Evolutionary conservation across 1,139 yeast species (phyloP), one percentile per base, ranked within the genome.

Genomic region (Diutina sp.): DNA sequence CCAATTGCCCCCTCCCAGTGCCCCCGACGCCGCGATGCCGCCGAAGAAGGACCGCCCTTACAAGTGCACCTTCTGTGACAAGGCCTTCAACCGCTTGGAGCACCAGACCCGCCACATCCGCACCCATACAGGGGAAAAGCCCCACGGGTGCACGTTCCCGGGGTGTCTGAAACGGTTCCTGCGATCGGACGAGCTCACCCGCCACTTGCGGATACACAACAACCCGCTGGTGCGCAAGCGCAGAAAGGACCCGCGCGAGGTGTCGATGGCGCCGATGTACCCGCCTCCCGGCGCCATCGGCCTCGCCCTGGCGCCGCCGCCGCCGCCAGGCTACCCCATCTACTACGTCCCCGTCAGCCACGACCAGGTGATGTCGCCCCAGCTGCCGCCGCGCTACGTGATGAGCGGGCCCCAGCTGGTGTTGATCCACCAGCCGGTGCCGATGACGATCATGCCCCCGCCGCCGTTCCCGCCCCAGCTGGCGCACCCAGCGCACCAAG

Each of bases 61-160:
- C 74, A 87, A 89, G 67, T 91, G 98, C 65, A 91, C 96, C 18
- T 80, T 87, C 66, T 91, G 98, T 70, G 87, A 85, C 57, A 89
- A 91, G 72, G 96, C 96, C 1, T 91, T 91, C 68, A 96, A 90
- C 66, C 77, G 98, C 55, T 73, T 90, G 55, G 98, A 91, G 69
- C 98, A 91, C 69, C 96, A 90, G 67, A 90, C 97, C 18, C 81
- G 98, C 64, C 98, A 91, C 67, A 87, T 91, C 56, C 76, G 97
- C 60, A 91, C 97, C 6, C 98, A 91, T 67, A 91, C 98, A 0
- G 98, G 98, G 45, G 97, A 90, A 66, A 88, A 90, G 67, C 97
- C 97, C 28, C 97, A 90, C 66, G 83, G 83, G 54, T 91, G 98
- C 69, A 79, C 86, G 7, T 90, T 81, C 64, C 95, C 95, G 0